Evolutionary conservation across 2,329 filamentous ascomycete genomes (phyloP).

Genomic region (Pseudocercospora macadamiae): DNA sequence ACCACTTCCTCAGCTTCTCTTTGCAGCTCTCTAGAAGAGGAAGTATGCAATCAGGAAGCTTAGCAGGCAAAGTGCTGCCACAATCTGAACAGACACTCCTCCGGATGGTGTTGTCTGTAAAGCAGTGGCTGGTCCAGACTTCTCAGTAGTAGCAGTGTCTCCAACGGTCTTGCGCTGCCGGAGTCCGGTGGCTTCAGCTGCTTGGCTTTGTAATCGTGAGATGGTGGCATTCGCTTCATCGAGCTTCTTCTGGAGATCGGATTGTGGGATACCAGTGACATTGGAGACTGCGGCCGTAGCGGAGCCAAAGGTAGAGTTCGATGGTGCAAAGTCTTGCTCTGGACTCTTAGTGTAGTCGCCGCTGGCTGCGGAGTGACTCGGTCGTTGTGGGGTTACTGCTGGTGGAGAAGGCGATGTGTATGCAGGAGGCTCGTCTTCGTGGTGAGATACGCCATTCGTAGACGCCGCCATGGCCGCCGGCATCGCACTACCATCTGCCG

Average conservation of each 20-base stretch:
- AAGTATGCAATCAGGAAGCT: conserved; percentile 95
- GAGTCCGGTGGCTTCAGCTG: conserved; percentile 63
- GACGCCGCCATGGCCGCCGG: conserved; percentile 30
- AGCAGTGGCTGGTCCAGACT: conserved; percentile 22
- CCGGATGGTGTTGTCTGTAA: conserved; percentile 46
- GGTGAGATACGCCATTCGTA: conserved; percentile 27
- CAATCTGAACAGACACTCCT: conserved; percentile 85
- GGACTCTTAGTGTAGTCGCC: conserved; percentile 43
- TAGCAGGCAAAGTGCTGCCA: conserved; percentile 79
- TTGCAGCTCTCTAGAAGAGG: conserved; percentile 70
- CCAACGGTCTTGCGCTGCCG: conserved; percentile 70
- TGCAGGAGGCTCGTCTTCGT: conserved; percentile 50
- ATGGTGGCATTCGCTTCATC: conserved; percentile 75
- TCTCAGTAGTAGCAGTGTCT: conserved; percentile 22
- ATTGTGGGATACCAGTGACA: conserved; percentile 53
- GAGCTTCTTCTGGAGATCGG: conserved; percentile 74
- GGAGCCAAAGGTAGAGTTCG: conserved; percentile 42
- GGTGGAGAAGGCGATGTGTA: conserved; percentile 61
- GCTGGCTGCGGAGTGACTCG: conserved; percentile 17
- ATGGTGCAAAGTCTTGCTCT: conserved; percentile 34
- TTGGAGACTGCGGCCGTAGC: conserved; percentile 50
- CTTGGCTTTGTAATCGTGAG: conserved; percentile 65
- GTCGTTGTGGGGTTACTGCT: conserved; percentile 51
- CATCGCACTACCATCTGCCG: conserved; percentile 56
- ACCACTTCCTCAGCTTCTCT: not conserved